Base-by-base conservation (phyloP, 2,329 filamentous ascomycete species). In the Bimuria novae-zelandiae region DNA sequence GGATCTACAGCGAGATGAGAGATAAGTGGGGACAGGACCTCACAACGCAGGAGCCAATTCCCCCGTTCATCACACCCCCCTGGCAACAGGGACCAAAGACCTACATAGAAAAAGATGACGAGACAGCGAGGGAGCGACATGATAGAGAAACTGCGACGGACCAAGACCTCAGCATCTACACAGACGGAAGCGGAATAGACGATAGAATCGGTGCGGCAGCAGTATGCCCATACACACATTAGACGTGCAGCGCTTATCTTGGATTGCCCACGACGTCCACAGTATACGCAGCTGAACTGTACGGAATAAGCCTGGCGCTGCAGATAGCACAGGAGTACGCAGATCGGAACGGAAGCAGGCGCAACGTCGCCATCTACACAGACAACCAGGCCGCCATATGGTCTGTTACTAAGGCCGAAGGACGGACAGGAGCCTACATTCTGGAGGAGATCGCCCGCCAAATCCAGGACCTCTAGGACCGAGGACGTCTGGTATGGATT, bases 141-240 rank as follows among this genome's bases (percentile, higher is more conserved):
- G 35, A 64, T 21, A 57, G 30, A 37, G 51, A 60, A 40, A 52
- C 44, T 22, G 47, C 30, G 21, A 54, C 45, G 23, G 53, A 27
- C 16, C 29, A 48, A 27, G 45, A 50, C 56, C 53, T 64, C 16
- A 60, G 56, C 42, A 64, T 64, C 46, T 62, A 60, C 46, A 64
- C 52, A 41, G 56, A 64, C 40, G 46, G 62, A 6, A 64, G 62
- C 43, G 46, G 61, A 16, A 64, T 61, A 36, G 39, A 62, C n/a
- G 48, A 52, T 25, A 40, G 57, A 41, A 62, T 51, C 25, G 51
- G 59, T n/a, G 56, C 57, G 8, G 51, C 43, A 29, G 59, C 52
- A 42, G 48, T 61, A 10, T 64, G 52, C 33, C 61, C 48, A 32
- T 44, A 56, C 10, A 59, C 33, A 27, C 30, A 63, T 37, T n/a